Base-by-base conservation (phyloP, 805 yeast species). In the Candida xiaguanensis region DNA sequence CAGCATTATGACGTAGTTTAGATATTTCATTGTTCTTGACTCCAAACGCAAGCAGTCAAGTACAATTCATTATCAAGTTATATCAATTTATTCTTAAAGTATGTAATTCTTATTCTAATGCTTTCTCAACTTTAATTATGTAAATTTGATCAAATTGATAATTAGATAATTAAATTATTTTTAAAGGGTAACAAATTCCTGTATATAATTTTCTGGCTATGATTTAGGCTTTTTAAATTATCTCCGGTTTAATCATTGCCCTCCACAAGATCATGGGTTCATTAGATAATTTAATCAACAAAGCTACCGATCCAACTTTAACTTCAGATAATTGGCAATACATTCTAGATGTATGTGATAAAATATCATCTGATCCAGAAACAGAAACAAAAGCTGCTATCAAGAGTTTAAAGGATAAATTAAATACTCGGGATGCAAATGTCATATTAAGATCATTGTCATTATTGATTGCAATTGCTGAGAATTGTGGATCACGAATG, bases 401-500 rank as follows among this genome's bases (percentile, higher is more conserved):
- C 11, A 45, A 43, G 19, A 24, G 42, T 8, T 43, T 67, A 25
- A 45, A 55, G 7, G 24, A 42, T 12, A 48, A 67, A 24, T 47
- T 68, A 31, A 41, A 49, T 9, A 35, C 38, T 3, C 60, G 55
- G 30, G 74, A 68, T 50, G 74, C 74, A 17, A 68, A 68, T 44
- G 63, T 61, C 3, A 55, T 64, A 3, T 58, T 68, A 26, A 52
- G 74, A 26, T 49, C 67, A 1, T 50, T 67, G 22, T 54, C 72
- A 2, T 51, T 68, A 15, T 45, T 68, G 26, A 52, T 62, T 9
- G 66, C 74, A 0, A 51, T 60, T 14, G 73, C 70, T 9, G 73
- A 68, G 45, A 68, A 68, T 41, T 68, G 74, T 47, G 74, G 74
- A 2, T 65, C 70, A 3, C 44, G 72, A 19, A 66, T 68, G 68